A percentile compares a stretch with the other conserved stretches of the same genome.
phyloP scores from a whole-genome alignment of 352 stramenopile species.

The Blastocystis hominis region DNA sequence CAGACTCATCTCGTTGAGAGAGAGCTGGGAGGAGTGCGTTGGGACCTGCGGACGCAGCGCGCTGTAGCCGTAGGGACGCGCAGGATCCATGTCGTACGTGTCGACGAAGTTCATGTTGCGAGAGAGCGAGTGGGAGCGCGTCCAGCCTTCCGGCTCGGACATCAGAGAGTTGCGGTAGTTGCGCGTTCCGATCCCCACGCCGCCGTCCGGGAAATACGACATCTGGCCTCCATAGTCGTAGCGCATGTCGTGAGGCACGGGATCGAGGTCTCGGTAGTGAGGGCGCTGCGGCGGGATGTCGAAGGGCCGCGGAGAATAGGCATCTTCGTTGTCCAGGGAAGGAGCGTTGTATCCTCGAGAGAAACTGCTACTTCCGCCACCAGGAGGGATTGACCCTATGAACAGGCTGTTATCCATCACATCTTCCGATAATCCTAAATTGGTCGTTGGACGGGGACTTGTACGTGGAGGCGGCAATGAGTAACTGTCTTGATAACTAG shows the following conservation, averaged over 20 bases:
- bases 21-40: background rate
- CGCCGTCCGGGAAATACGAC: constrained; percentile 19
- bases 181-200: background rate
- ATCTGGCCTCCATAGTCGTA: background rate
- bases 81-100: background rate
- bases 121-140: constrained; percentile 14
- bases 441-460: background rate
- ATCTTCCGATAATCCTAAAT: background rate
- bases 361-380: background rate
- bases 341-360: background rate
- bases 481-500: background rate
- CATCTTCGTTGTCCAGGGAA: background rate
- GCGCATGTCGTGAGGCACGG: background rate
- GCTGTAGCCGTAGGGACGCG: background rate
- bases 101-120: constrained; percentile 29
- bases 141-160: background rate
- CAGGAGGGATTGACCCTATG: constrained; percentile 24
- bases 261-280: background rate
- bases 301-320: background rate
- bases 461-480: background rate
- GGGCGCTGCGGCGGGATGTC: background rate
- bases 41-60: background rate
- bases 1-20: background rate
- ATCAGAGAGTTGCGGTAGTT: background rate
- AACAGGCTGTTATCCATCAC: constrained; percentile 17